phyloP scores from a whole-genome alignment of 768 basidiomycete species.

The Butyriboletus loyo region DNA sequence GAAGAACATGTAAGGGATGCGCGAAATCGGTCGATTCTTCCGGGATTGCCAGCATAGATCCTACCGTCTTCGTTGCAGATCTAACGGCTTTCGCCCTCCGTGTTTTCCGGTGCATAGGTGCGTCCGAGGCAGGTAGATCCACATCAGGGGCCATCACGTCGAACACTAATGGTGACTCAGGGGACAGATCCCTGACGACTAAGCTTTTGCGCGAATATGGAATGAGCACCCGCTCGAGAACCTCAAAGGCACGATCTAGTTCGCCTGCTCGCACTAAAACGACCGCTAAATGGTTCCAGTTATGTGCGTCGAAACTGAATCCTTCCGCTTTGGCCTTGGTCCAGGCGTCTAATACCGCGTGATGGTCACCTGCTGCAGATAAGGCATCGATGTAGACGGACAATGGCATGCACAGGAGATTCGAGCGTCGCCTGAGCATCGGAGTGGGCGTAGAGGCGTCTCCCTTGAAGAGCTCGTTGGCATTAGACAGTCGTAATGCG shows the following conservation, averaged over 20 bases:
- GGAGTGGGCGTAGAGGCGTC: slow-evolving; percentile 10
- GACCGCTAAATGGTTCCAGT: slow-evolving; percentile 85
- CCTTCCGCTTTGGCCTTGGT: slow-evolving; percentile 54
- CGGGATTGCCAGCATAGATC: slow-evolving; percentile 8
- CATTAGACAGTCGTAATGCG: slow-evolving; percentile 43
- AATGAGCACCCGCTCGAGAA: slow-evolving; percentile 75
- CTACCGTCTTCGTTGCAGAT: slow-evolving; percentile 12
- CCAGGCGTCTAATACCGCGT: slow-evolving; percentile 67
- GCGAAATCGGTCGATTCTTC: slow-evolving; percentile 45
- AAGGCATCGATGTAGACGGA: slow-evolving; percentile 80
- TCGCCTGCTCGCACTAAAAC: slow-evolving; percentile 79
- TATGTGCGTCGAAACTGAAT: slow-evolving; percentile 80
- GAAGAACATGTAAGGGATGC: slow-evolving; percentile 58
- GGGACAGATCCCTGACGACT: slow-evolving; percentile 27
- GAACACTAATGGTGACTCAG: slow-evolving; percentile 42
- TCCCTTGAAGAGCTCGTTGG: slow-evolving; percentile 33
- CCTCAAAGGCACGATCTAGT: slow-evolving; percentile 77
- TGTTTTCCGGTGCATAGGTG: slow-evolving; percentile 28
- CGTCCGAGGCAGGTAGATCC: slow-evolving; percentile 25
- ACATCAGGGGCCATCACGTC: slow-evolving; percentile 27
- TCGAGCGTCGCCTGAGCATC: slow-evolving; percentile 36
- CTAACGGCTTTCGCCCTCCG: slow-evolving; percentile 27
- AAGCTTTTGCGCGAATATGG: slow-evolving; percentile 44
- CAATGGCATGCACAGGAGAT: slow-evolving; percentile 69
- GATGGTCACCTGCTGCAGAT: slow-evolving; percentile 59